Conservation (phyloP, 495 filamentous ascomycete genomes). For the Aspergillus heteromorphus region DNA sequence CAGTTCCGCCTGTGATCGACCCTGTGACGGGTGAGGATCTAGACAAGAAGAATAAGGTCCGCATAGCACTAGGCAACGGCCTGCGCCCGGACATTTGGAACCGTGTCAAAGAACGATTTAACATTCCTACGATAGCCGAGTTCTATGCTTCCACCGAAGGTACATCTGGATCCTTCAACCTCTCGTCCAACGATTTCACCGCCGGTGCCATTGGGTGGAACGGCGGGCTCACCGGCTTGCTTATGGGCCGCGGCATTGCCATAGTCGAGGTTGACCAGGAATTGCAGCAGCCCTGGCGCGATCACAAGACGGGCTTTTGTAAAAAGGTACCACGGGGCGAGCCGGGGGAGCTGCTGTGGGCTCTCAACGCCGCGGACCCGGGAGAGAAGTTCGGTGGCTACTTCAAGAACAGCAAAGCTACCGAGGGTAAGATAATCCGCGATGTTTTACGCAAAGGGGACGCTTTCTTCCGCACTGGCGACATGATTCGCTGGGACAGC, state of each 20-base stretch:
- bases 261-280: conserved; percentile 71
- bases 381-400: conserved; percentile 76
- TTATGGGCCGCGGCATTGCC: conserved; percentile 46
- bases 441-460: conserved; percentile 79
- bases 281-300: conserved; percentile 63
- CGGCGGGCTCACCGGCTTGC: conserved; percentile 53
- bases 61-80: conserved; percentile 86
- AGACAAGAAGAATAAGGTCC: conserved; percentile 72
- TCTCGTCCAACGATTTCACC: conserved; percentile 66
- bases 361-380: conserved; percentile 62
- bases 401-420: conserved; percentile 69
- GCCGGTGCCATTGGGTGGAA: conserved; percentile 78
- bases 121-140: conserved; percentile 72
- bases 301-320: conserved; percentile 70
- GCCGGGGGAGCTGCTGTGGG: conserved; percentile 75
- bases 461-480: conserved; percentile 81
- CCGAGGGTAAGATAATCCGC: conserved; percentile 70
- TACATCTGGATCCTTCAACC: conserved; percentile 65
- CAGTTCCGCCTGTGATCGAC: conserved; percentile 60
- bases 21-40: conserved; percentile 62
- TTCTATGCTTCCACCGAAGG: conserved; percentile 92
- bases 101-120: conserved; percentile 80
- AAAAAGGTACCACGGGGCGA: conserved; percentile 52
- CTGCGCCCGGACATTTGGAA: conserved; percentile 91
- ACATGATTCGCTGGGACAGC: conserved; percentile 65